phyloP scores from a whole-genome alignment of 768 basidiomycete species.

The Russula lepida region DNA sequence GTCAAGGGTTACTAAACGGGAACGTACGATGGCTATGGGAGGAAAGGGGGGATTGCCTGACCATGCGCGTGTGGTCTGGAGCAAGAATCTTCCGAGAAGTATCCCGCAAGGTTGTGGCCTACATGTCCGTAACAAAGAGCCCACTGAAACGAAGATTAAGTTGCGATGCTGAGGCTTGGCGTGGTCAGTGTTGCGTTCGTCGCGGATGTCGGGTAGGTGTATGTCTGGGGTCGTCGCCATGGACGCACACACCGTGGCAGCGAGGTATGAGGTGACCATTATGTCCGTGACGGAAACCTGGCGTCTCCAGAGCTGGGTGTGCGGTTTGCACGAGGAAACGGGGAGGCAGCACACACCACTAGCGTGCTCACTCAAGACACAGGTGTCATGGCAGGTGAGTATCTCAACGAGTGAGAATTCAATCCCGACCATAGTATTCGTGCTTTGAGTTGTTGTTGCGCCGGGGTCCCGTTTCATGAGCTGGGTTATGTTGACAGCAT shows the following conservation, averaged over 20 bases:
- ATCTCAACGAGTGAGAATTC: neutral
- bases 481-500: neutral
- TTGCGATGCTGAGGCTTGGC: conserved; percentile 15
- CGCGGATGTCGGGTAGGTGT: conserved; percentile 4
- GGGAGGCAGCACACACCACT: neutral
- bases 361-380: neutral
- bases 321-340: neutral
- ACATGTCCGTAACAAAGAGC: too few species aligned
- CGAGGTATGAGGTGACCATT: neutral
- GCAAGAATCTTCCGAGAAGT: neutral
- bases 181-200: neutral
- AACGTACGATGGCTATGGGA: conserved; percentile 2
- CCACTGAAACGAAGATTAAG: too few species aligned
- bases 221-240: neutral
- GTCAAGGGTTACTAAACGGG: neutral
- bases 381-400: neutral
- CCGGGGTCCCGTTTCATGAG: neutral
- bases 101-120: too few species aligned
- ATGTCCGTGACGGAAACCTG: neutral
- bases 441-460: neutral
- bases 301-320: too few species aligned
- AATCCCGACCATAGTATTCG: too few species aligned
- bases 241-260: too few species aligned
- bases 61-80: conserved; percentile 19
- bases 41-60: conserved; percentile 20